Base-by-base conservation (phyloP, 2,329 filamentous ascomycete genomes). In the Leptographium procerum region DNA sequence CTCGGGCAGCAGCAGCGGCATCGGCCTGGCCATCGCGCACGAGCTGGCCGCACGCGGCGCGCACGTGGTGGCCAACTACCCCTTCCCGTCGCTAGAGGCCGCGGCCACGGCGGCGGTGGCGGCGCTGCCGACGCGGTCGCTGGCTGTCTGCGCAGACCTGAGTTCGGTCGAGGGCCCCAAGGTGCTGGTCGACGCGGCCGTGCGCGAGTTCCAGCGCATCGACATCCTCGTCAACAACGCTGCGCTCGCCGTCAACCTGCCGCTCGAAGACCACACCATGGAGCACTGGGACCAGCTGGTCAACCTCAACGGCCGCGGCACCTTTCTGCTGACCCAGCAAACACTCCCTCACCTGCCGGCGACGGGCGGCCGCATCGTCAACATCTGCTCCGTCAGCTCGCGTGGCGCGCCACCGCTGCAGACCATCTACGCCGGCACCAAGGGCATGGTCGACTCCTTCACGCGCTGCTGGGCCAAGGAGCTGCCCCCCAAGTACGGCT, bases 381-480 rank as follows among this genome's bases (percentile, higher is more conserved):
- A 84, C 68, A 76, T 86, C 60, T 75, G 75, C 16, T 83, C 78
- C 2, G 73, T 85, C 1, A 80, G 74, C 11, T 75, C 73, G 1
- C 70, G 81, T 0, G 55, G 43, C 2, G 56, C 56, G 1, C 57
- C 58, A 6, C 56, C 61, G 0, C 58, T 61, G 45, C 60, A 62
- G 55, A 59, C 57, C 16, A 47, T 60, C 36, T 62, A 64, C 52
- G 60, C 59, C n/a, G 59, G 59, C 51, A 63, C 61, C 26, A 64
- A 64, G 56, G 80, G 79, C 0, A 83, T 81, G 7, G 66, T 86
- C 19, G 82, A 86, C 66, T 80, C 76, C 0, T 67, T 85, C 57
- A 86, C 83, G 11, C 71, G 82, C 8, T 76, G 73, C 51, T 81
- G 81, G 75, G 83, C 84, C 0, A 72, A 73, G 0, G 83, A 86